Conservation (phyloP, 352 stramenopile species). For the Phytophthora tentaculata region DNA sequence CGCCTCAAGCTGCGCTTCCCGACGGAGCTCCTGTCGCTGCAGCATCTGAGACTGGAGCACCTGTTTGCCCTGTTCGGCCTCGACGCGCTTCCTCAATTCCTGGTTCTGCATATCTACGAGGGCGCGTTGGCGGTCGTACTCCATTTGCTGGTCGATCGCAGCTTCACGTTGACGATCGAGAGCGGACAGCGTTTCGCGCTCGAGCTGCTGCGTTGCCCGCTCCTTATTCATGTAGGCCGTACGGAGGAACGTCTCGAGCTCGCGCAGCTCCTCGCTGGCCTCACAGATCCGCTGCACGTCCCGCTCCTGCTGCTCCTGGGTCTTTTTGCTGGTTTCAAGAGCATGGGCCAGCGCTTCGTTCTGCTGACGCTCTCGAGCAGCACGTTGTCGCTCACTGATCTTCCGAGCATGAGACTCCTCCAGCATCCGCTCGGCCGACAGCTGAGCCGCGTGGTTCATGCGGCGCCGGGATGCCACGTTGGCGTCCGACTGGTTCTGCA, state of each 20-base stretch:
- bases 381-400: constrained; percentile 33
- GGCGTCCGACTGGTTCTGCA: constrained; percentile 73
- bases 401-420: constrained; percentile 44
- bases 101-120: constrained; percentile 75
- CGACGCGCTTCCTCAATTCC: constrained; percentile 61
- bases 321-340: constrained; percentile 68
- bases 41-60: constrained; percentile 77
- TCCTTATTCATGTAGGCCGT: constrained; percentile 96
- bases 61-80: constrained; percentile 75
- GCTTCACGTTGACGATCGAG: constrained; percentile 80
- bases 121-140: constrained; percentile 87
- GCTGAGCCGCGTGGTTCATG: constrained; percentile 65
- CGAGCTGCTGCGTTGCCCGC: constrained; percentile 88
- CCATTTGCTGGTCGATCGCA: constrained; percentile 94
- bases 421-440: constrained; percentile 73
- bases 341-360: constrained; percentile 76
- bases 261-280: constrained; percentile 88
- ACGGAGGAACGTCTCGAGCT: constrained; percentile 90
- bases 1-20: constrained; percentile 73
- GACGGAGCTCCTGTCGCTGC: constrained; percentile 62
- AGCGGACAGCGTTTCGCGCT: constrained; percentile 77
- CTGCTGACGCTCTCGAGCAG: constrained; percentile 59
- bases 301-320: constrained; percentile 74
- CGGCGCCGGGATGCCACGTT: constrained; percentile 53
- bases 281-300: constrained; percentile 93